phyloP scores from a whole-genome alignment of 345 rosid genomes.

The Dipteronia sinensis region DNA sequence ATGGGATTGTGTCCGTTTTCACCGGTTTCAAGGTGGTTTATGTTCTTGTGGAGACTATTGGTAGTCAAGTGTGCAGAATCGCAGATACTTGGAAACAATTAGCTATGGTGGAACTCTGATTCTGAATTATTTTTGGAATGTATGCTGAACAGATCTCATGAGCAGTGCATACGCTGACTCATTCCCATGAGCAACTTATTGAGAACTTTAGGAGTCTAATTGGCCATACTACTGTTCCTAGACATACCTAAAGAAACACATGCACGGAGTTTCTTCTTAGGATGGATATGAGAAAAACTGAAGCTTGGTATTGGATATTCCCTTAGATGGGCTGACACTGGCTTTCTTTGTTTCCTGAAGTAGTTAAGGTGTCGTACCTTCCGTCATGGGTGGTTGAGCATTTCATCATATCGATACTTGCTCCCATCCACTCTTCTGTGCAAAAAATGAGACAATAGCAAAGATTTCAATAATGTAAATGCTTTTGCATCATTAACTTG shows the following conservation, averaged over 20 bases:
- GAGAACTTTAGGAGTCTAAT: background rate
- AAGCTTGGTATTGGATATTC: background rate
- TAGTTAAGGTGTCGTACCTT: background rate
- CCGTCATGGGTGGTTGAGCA: background rate
- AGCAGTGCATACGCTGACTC: constrained; percentile 7
- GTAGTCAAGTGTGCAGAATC: constrained; percentile 33
- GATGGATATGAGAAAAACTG: background rate
- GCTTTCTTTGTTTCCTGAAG: background rate
- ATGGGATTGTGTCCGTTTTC: constrained; percentile 83
- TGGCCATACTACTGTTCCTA: background rate
- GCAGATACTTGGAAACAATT: constrained; percentile 3
- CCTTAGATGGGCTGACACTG: background rate
- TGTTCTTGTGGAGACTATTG: constrained; percentile 82
- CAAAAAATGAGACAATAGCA: background rate
- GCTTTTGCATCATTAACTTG: background rate
- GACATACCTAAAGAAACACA: background rate
- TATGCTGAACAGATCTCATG: background rate
- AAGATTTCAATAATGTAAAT: background rate
- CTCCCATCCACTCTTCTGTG: background rate
- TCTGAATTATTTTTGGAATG: background rate
- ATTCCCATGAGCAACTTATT: background rate
- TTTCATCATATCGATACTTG: background rate
- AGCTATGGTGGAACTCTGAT: background rate
- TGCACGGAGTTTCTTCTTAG: background rate
- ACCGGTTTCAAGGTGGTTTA: constrained; percentile 69